These are phyloP conservation scores for Wickerhamiella spandovensis DNA, from an alignment of 805 yeast genomes.

Conservation along the genomic window DNA sequence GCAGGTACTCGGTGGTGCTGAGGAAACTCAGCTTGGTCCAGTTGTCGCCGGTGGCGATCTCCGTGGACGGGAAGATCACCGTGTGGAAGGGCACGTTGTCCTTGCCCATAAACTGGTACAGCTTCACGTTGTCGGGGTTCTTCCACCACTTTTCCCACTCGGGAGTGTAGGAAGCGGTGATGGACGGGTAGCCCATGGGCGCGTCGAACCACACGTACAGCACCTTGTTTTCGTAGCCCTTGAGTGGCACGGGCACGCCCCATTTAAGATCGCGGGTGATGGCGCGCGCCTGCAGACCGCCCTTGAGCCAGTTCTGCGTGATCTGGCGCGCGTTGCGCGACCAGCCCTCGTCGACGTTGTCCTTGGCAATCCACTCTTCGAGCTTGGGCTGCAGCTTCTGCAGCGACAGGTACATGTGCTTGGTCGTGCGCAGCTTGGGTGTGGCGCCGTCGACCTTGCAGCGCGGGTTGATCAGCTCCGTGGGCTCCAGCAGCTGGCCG, in stretches of 20 bases:
- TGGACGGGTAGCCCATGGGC: slow-evolving; percentile 89
- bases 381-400: slow-evolving; percentile 73
- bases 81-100: slow-evolving; percentile 98
- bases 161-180: slow-evolving; percentile 80
- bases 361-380: slow-evolving; percentile 54
- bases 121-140: slow-evolving; percentile 72
- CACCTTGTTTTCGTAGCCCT: slow-evolving; percentile 76
- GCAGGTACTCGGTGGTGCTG: slow-evolving; percentile 90
- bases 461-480: slow-evolving; percentile 86
- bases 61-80: slow-evolving; percentile 91
- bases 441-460: slow-evolving; percentile 81
- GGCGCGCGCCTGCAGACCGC: slow-evolving; percentile 86
- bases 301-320: slow-evolving; percentile 86
- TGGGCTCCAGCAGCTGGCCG: slow-evolving; percentile 79
- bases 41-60: slow-evolving; percentile 71
- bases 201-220: slow-evolving; percentile 99
- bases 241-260: slow-evolving; percentile 97
- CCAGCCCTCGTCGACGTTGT: slow-evolving; percentile 72
- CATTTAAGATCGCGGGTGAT: slow-evolving; percentile 93
- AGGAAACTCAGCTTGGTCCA: slow-evolving; percentile 91
- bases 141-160: slow-evolving; percentile 93
- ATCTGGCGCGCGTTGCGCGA: slow-evolving; percentile 81
- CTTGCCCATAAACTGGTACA: slow-evolving; percentile 98
- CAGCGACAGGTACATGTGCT: slow-evolving; percentile 71
- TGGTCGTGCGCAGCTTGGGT: slow-evolving; percentile 70